These are phyloP conservation scores for Phytophthora boehmeriae DNA, from an alignment of 352 stramenopile genomes.

Conservation along the genomic window DNA sequence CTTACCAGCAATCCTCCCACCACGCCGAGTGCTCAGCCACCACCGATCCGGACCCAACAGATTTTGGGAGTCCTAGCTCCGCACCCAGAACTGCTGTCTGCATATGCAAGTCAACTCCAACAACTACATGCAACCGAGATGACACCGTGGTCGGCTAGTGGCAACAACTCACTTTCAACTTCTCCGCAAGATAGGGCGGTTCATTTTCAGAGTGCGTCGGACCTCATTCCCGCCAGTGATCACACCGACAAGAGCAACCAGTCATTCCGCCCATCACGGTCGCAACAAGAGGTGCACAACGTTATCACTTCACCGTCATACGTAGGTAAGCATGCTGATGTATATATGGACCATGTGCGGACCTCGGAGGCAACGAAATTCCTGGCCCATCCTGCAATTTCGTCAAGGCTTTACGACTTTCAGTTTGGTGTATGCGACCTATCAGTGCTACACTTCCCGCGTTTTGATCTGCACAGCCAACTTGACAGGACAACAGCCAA, in stretches of 20 bases:
- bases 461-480: neutral
- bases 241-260: neutral
- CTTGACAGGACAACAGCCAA: neutral
- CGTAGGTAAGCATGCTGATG: neutral
- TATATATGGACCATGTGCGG: neutral
- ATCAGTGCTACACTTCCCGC: neutral
- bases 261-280: neutral
- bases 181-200: too few species aligned
- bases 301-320: neutral
- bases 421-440: neutral
- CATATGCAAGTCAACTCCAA: neutral
- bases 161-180: neutral
- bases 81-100: conserved; percentile 1
- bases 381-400: neutral
- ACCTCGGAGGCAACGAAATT: neutral
- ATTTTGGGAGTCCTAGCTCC: too few species aligned
- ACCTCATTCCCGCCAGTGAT: neutral
- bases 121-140: neutral
- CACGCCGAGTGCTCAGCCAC: too few species aligned
- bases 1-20: too few species aligned
- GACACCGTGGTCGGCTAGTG: neutral
- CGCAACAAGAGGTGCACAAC: neutral
- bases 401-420: neutral
- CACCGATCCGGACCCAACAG: too few species aligned
- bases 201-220: neutral